phyloP scores from a whole-genome alignment of 352 stramenopile species.

The Plasmopara muralis region DNA sequence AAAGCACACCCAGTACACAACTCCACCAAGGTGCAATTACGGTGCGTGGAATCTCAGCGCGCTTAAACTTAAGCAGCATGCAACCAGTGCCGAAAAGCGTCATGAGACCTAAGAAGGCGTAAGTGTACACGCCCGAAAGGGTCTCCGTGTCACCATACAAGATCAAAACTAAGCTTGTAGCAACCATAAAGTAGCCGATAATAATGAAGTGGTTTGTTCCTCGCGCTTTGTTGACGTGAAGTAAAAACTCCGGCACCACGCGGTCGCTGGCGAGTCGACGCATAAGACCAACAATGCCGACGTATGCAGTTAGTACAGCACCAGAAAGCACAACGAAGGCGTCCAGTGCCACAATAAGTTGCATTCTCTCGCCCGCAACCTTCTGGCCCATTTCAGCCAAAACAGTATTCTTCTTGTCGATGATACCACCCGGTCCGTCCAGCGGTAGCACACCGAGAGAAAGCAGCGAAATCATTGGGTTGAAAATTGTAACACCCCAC shows the following conservation, averaged over 20 bases:
- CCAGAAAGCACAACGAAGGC: slow-evolving; percentile 93
- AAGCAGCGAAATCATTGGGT: slow-evolving; percentile 89
- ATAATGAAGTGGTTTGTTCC: slow-evolving; percentile 91
- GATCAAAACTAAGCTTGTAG: slow-evolving; percentile 85
- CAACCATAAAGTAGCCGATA: slow-evolving; percentile 85
- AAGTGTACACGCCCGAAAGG: slow-evolving; percentile 92
- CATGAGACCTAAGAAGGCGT: slow-evolving; percentile 94
- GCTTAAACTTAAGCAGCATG: slow-evolving; percentile 94
- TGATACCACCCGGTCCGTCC: slow-evolving; percentile 58
- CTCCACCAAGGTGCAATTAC: slow-evolving; percentile 86
- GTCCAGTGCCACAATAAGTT: slow-evolving; percentile 80
- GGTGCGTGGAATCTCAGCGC: slow-evolving; percentile 79
- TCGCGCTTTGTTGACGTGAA: slow-evolving; percentile 74
- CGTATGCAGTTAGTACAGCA: slow-evolving; percentile 90
- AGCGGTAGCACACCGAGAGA: slow-evolving; percentile 87
- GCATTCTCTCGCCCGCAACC: slow-evolving; percentile 66
- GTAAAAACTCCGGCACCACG: slow-evolving; percentile 73
- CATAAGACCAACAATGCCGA: slow-evolving; percentile 89
- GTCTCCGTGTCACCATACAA: slow-evolving; percentile 89
- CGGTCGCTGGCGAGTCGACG: slow-evolving; percentile 89
- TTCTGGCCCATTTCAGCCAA: slow-evolving; percentile 87
- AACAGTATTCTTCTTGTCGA: slow-evolving; percentile 84
- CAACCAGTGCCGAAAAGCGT: slow-evolving; percentile 90
- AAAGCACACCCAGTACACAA: slow-evolving; percentile 69
- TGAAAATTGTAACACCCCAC: slow-evolving; percentile 91